Percentiles rank a stretch among this genome's conserved stretches.
These are phyloP conservation scores for Zizania latifolia DNA, from an alignment of 176 grass and related monocot genomes.

Conservation along the genomic window DNA sequence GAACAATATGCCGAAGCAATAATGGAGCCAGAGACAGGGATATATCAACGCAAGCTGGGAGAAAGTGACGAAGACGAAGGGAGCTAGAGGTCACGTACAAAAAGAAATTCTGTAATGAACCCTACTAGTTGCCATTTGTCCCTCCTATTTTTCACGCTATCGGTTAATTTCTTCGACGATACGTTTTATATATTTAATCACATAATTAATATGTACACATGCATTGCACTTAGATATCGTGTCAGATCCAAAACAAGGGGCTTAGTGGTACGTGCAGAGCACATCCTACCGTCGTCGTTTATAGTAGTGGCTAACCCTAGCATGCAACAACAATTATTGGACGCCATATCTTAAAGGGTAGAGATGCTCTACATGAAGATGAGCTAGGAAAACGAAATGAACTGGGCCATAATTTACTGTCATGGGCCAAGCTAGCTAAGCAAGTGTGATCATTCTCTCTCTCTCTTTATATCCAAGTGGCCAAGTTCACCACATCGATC, in stretches of 20 bases:
- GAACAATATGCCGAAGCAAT: conserved; percentile 36
- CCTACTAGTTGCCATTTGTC: no score
- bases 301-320: neutral
- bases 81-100: conserved; percentile 20
- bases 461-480: no score
- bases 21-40: conserved; percentile 26
- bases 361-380: neutral
- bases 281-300: no score
- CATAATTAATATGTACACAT: no score
- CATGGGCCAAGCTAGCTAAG: neutral
- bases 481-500: neutral
- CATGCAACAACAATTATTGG: no score
- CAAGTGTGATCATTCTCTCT: neutral
- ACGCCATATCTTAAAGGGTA: neutral
- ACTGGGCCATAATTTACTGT: neutral
- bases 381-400: neutral
- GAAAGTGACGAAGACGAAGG: neutral
- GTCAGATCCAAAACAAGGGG: neutral
- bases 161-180: no score
- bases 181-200: no score
- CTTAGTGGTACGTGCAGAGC: neutral
- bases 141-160: no score
- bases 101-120: conserved; percentile 23
- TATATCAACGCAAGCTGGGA: neutral
- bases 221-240: no score